Evolutionary conservation across 2,329 filamentous ascomycete species (phyloP), one percentile per base, ranked within the genome.

Genomic region (Sarocladiaceae sp.): DNA sequence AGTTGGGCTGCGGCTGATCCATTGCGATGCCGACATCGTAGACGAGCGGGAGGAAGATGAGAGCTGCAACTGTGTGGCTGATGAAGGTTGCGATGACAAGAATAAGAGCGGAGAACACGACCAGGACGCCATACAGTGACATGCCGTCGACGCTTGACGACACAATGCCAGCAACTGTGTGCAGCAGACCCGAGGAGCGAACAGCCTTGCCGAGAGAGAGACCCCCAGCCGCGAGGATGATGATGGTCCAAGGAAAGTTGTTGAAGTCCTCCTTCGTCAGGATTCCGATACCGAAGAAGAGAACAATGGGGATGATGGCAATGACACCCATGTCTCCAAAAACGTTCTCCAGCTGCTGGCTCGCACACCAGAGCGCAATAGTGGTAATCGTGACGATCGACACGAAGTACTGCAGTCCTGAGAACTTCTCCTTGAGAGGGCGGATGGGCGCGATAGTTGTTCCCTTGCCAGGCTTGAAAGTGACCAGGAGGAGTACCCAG

Each of bases 221-320:
- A 6, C 93, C 93, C 37, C 93, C 93, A 0, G 93, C 91, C 0
- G 93, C 93, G 16, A 98, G 82, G 57, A 98, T 97, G 65, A 98
- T 96, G 65, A 98, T 98, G 16, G 94, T 98, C 93, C 93, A 98
- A 31, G 96, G 84, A 65, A 98, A 98, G 65, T 98, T 98, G 72
- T 98, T 98, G 62, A 98, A 98, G 67, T 98, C 93, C 66, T 97
- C 93, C 67, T 97, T 98, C 40, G 90, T 97, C 24, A 98, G 73
- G 53, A 97, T 91, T 10, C 93, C 93, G 2, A 89, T 90, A 45
- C 93, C 93, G 56, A 98, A 98, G 75, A 98, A 98, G 33, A 96
- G 73, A 3, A 95, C 85, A 43, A 98, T 84, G 5, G 93, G 93
- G 48, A 98, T 88, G 59, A 98, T 95, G 47, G 93, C 94, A 33